Evolutionary conservation across 2,329 filamentous ascomycete genomes (phyloP).

Genomic region (Penicillium corylophilum): DNA sequence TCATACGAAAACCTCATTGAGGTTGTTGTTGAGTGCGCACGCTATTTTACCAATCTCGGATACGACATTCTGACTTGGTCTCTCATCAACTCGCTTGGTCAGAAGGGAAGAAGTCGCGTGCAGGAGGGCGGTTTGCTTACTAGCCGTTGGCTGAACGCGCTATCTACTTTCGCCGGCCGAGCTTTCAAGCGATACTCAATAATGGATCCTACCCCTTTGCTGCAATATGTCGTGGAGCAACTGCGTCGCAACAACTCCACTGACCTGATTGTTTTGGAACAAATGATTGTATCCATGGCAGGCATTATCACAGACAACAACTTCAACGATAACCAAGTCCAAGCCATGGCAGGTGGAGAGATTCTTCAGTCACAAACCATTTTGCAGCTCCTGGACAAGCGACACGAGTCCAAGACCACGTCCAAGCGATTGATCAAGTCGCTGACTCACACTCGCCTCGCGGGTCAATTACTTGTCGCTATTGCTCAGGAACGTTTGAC

Average conservation of each 20-base stretch:
- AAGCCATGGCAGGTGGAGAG: conserved; percentile 84
- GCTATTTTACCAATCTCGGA: conserved; percentile 88
- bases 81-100: conserved; percentile 69
- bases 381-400: conserved; percentile 75
- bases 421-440: conserved; percentile 78
- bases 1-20: conserved; percentile 94
- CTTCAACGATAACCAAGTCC: conserved; percentile 83
- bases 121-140: conserved; percentile 71
- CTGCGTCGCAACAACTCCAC: conserved; percentile 79
- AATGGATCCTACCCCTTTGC: conserved; percentile 78
- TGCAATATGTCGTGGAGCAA: conserved; percentile 87
- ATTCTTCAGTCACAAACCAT: conserved; percentile 77
- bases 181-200: conserved; percentile 83
- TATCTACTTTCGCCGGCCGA: conserved; percentile 87
- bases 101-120: conserved; percentile 57
- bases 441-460: conserved; percentile 73
- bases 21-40: conserved; percentile 88
- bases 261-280: conserved; percentile 86
- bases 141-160: conserved; percentile 85
- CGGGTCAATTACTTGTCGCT: conserved; percentile 79
- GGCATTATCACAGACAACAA: conserved; percentile 84
- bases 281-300: conserved; percentile 88
- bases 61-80: conserved; percentile 95
- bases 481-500: conserved; percentile 86
- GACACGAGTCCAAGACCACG: conserved; percentile 71